Base-by-base conservation (phyloP, 805 yeast genomes). In the Candida piceae region DNA sequence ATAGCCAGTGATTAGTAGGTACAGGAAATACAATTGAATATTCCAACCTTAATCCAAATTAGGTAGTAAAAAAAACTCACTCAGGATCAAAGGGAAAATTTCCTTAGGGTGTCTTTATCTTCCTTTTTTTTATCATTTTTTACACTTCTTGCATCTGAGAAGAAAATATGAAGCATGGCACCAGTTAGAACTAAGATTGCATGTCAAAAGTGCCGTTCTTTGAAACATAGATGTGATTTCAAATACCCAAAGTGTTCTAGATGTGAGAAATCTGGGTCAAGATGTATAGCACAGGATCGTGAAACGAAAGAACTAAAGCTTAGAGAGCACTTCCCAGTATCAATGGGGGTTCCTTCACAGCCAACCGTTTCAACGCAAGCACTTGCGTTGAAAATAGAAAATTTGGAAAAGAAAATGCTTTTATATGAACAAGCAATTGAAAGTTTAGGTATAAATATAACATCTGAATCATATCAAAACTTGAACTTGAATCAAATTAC, bases 201-300 rank as follows among this genome's bases (percentile, higher is more conserved):
- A 11, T 51, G 55, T 34, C 48, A 46, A 29, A 48, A 47, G 23
- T 51, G 56, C 38, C 41, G 55, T n/a, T 39, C 53, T 11, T 29
- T 48, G 21, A 48, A 51, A 35, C 53, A 50, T 30, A 47, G 33
- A 23, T 51, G 55, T 31, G 56, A 51, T 35, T 48, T 47, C 35
- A 35, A 38, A 22, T 48, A 39, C 19, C 56, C 56, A 4, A 42
- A 40, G 23, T 50, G 56, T 23, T 44, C 55, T 9, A 40, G 52
- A 8, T 50, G 55, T 32, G 42, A 29, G 18, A 39, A 36, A 15
- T 45, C 53, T 4, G 36, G 35, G 15, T 38, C 46, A 9, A 39
- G 40, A 7, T 49, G 55, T 28, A 18, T 49, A 19, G 36, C 47
- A 11, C 46, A 49, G 27, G 53, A 50, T 34, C 48, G 48, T n/a